Evolutionary conservation across 2,329 filamentous ascomycete species (phyloP).

Genomic region (Ambrosiella xylebori): DNA sequence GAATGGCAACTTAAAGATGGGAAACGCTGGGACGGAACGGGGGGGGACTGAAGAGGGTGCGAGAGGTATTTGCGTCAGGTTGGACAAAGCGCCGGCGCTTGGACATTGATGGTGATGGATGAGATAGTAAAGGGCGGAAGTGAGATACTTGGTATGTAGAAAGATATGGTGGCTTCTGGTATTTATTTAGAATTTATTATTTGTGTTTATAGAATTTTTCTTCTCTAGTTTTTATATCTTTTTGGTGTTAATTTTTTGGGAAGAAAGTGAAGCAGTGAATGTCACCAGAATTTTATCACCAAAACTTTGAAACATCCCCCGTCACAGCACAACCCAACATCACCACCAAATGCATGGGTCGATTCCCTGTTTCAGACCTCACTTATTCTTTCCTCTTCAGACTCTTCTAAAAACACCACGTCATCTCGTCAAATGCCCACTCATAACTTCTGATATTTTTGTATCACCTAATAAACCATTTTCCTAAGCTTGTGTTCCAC

Average conservation of each 20-base stretch:
- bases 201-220: too few relatives aligned
- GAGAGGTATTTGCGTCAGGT: neutral
- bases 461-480: too few relatives aligned
- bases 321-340: constrained; percentile 15
- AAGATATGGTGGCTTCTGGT: neutral
- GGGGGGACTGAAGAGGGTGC: neutral
- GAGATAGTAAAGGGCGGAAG: neutral
- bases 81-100: neutral
- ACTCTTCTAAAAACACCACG: too few relatives aligned
- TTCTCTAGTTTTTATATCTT: too few relatives aligned
- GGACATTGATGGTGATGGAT: neutral
- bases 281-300: too few relatives aligned
- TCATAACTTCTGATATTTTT: too few relatives aligned
- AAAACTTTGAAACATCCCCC: constrained; percentile 17
- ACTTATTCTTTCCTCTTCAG: neutral
- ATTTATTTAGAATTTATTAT: too few relatives aligned
- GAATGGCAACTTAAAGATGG: neutral
- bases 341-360: neutral
- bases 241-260: too few relatives aligned
- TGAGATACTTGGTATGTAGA: too few relatives aligned
- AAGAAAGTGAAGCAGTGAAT: too few relatives aligned
- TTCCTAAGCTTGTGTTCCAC: too few relatives aligned
- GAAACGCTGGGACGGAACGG: neutral
- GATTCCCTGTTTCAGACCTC: constrained; percentile 3
- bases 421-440: too few relatives aligned